Base-by-base conservation (phyloP, 306 rosid genomes). In the Morella rubra region DNA sequence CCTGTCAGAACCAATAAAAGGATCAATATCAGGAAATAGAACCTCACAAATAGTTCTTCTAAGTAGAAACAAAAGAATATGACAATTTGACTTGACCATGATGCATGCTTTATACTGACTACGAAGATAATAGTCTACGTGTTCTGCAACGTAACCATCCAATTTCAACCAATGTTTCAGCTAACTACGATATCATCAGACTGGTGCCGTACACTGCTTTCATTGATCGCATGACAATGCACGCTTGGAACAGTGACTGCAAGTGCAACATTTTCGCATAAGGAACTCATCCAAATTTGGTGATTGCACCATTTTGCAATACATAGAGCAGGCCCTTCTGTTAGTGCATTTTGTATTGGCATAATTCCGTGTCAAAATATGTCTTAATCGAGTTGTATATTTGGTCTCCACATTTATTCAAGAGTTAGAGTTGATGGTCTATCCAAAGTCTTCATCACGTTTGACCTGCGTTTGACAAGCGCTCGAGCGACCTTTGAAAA, bases 1-100 rank as follows among this genome's bases (percentile, higher is more conserved):
- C 91, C 91, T 87, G 72, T 69, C 24, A 73, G 3, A 44, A 56
- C 42, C 72, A 55, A 5, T 40, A 5, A 6, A 8, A 65, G n/a
- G 6, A 49, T 44, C 32, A 52, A 53, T 46, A 79, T 24, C 27
- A 45, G 14, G 2, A 65, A 3, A 18, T 16, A 9, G 45, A 65
- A 41, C 10, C 47, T 40, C 20, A 42, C 9, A 18, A 41, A 41
- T 41, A 65, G 47, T 47, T 16, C 41, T 8, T 13, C 32, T 37
- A 61, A 40, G 68, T 6, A 61, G 11, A 19, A 61, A 15, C 40
- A 32, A 61, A 32, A 62, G 12, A 7, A 58, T 58, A 15, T 7
- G 12, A 62, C 2, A 52, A 52, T 16, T 13, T 15, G 56, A 61
- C n/a, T 27, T 61, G 67, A 32, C n/a, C 15, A n/a, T 62, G n/a